phyloP scores from a whole-genome alignment of 164 flowering plant genomes.

The Dillenia suffruticosa region DNA sequence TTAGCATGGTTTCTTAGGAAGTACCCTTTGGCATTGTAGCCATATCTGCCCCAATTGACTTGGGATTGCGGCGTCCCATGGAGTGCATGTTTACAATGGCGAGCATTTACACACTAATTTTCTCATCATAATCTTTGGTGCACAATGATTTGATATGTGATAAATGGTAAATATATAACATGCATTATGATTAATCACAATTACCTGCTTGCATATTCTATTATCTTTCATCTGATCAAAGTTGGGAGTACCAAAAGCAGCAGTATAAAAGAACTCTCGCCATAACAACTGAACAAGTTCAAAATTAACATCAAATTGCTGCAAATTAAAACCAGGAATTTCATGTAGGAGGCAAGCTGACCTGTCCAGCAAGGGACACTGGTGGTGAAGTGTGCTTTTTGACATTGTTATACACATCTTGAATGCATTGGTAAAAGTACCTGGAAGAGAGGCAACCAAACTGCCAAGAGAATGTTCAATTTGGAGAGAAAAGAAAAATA shows the following conservation, averaged over 20 bases:
- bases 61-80: too few relatives aligned
- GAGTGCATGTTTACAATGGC: too few relatives aligned
- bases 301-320: slow-evolving; percentile 12
- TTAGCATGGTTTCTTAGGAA: too few relatives aligned
- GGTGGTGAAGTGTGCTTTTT: slow-evolving; percentile 81
- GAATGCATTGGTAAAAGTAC: slow-evolving; percentile 72
- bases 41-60: too few relatives aligned
- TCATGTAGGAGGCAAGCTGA: slow-evolving; percentile 21
- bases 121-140: too few relatives aligned
- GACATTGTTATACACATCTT: slow-evolving; percentile 52
- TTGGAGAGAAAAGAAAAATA: neutral
- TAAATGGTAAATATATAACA: neutral
- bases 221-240: slow-evolving; percentile 86
- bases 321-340: slow-evolving; percentile 1
- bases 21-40: too few relatives aligned
- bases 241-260: slow-evolving; percentile 81
- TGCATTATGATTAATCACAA: neutral
- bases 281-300: slow-evolving; percentile 62
- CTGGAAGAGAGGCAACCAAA: slow-evolving; percentile 95
- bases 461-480: slow-evolving; percentile 28
- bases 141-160: too few relatives aligned
- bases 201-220: slow-evolving; percentile 89
- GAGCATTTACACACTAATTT: too few relatives aligned
- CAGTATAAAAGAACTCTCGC: slow-evolving; percentile 94
- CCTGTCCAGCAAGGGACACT: slow-evolving; percentile 95